Evolutionary conservation across 2,329 filamentous ascomycete genomes (phyloP).

Genomic region (Cladophialophora carrionii): DNA sequence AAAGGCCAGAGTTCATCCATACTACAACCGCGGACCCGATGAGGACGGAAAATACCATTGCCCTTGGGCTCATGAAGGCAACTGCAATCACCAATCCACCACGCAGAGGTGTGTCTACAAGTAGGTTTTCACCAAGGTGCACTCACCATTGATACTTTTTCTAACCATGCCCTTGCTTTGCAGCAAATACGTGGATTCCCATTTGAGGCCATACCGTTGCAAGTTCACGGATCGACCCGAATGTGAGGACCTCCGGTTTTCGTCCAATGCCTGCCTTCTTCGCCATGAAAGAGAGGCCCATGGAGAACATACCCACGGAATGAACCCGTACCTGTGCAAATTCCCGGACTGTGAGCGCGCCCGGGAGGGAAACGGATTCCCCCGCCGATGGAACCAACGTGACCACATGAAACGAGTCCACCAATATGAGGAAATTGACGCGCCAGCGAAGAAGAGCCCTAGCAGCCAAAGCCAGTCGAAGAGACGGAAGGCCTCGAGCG

Average conservation of each 20-base stretch:
- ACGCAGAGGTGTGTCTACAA: slow-evolving; percentile 99
- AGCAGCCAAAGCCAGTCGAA: slow-evolving; percentile 28
- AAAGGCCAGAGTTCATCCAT: slow-evolving; percentile 36
- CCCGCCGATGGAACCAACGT: slow-evolving; percentile 90
- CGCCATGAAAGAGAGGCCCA: slow-evolving; percentile 95
- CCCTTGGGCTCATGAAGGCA: slow-evolving; percentile 70
- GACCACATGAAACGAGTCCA: slow-evolving; percentile 98
- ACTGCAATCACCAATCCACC: slow-evolving; percentile 88
- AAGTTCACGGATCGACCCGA: slow-evolving; percentile 65
- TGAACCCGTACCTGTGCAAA: slow-evolving; percentile 87
- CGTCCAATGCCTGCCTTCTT: slow-evolving; percentile 90
- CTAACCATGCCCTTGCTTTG: slow-evolving; percentile 35
- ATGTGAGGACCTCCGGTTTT: slow-evolving; percentile 87
- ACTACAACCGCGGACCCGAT: slow-evolving; percentile 34
- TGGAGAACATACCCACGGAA: slow-evolving; percentile 90
- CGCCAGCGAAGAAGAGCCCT: slow-evolving; percentile 33
- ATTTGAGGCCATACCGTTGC: slow-evolving; percentile 95
- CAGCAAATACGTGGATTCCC: slow-evolving; percentile 96
- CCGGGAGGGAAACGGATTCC: slow-evolving; percentile 82
- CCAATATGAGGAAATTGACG: slow-evolving; percentile 52
- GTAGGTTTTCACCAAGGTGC: slow-evolving; percentile 61
- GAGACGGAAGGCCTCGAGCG: slow-evolving; percentile 27
- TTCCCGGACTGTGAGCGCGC: slow-evolving; percentile 87
- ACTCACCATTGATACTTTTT: slow-evolving; percentile 27
- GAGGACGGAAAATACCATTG: slow-evolving; percentile 87